Evolutionary conservation across 805 yeast species (phyloP).

Genomic region (Schwanniomyces vanrijiae): DNA sequence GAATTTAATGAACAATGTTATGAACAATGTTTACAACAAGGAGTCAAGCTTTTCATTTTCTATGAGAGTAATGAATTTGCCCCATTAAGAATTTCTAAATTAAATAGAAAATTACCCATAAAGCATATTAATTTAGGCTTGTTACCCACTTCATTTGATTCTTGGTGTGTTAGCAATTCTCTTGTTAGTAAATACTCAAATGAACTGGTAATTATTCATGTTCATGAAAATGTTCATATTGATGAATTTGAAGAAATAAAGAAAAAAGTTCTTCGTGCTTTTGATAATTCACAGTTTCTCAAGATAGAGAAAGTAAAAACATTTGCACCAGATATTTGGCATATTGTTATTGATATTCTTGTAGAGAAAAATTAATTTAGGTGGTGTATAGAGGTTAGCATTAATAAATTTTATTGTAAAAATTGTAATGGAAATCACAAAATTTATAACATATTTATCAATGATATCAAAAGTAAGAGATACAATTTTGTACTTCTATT

Average conservation of each 20-base stretch:
- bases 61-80: slow-evolving; percentile 63
- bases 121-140: slow-evolving; percentile 76
- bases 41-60: slow-evolving; percentile 49
- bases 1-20: slow-evolving; percentile 22
- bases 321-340: slow-evolving; percentile 87
- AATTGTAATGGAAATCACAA: too few species aligned
- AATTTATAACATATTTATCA: too few species aligned
- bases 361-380: not conserved
- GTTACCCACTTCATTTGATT: slow-evolving; percentile 64
- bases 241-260: slow-evolving; percentile 37
- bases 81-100: slow-evolving; percentile 33
- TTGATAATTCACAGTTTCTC: slow-evolving; percentile 16
- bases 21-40: slow-evolving; percentile 10
- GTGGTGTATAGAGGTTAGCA: too few species aligned
- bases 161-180: slow-evolving; percentile 54
- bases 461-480: too few species aligned
- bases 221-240: slow-evolving; percentile 72
- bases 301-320: slow-evolving; percentile 73
- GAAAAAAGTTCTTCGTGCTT: slow-evolving; percentile 11
- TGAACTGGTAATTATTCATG: slow-evolving; percentile 45
- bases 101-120: slow-evolving; percentile 20
- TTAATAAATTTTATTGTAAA: too few species aligned
- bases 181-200: slow-evolving; percentile 12
- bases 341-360: slow-evolving; percentile 48
- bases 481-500: too few species aligned